Conservation (phyloP, 1,139 yeast genomes). For the Pichia cactophila region DNA sequence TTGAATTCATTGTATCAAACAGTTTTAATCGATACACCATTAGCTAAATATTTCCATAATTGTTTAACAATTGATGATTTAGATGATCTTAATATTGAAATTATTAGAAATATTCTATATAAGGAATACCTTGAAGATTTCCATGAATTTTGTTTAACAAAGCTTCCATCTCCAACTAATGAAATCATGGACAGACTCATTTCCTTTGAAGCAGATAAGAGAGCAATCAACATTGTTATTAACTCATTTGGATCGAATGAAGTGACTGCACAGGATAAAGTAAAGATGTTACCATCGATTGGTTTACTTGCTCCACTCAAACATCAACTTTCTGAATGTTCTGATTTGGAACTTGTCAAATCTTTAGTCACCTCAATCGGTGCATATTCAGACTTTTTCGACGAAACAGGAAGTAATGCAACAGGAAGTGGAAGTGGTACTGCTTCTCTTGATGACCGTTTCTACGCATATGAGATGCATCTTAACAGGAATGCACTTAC, state of each 20-base stretch:
- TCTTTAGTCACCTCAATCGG: constrained; percentile 64
- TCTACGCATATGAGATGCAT: constrained; percentile 87
- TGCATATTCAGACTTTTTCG: constrained; percentile 70
- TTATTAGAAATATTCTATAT: constrained; percentile 84
- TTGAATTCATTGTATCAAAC: constrained; percentile 86
- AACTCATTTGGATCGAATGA: constrained; percentile 77
- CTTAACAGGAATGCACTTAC: constrained; percentile 89
- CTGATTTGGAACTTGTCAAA: constrained; percentile 81
- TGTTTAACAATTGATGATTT: constrained; percentile 90
- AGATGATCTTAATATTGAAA: constrained; percentile 92
- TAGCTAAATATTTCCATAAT: constrained; percentile 92
- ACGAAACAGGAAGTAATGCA: constrained; percentile 28
- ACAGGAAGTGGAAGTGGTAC: neutral
- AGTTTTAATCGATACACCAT: constrained; percentile 93
- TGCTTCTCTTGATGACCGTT: constrained; percentile 69
- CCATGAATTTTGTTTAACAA: constrained; percentile 50
- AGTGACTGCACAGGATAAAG: constrained; percentile 61
- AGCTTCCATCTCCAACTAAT: constrained; percentile 66
- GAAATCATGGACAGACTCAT: constrained; percentile 75
- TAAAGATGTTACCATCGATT: constrained; percentile 63
- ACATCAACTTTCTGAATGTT: constrained; percentile 61
- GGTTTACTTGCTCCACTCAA: constrained; percentile 64
- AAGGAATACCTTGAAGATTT: constrained; percentile 91
- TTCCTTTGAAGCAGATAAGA: constrained; percentile 89
- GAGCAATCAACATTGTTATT: constrained; percentile 84